These are phyloP conservation scores for Trifolium subterraneum DNA, from an alignment of 306 rosid species.

Conservation along the genomic window DNA sequence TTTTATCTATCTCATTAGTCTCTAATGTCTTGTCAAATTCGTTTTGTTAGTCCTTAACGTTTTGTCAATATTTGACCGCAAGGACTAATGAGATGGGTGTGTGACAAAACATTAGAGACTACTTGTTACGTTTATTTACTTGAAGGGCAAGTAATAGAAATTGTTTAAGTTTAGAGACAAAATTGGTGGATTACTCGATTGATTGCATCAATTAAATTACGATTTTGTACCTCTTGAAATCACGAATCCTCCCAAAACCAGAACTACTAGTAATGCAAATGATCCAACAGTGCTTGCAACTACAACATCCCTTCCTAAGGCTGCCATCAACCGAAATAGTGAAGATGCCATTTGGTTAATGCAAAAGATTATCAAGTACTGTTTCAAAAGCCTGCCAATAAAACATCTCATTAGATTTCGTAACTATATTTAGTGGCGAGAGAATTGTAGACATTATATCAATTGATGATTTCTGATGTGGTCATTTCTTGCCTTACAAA, in stretches of 20 bases:
- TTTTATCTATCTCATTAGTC: neutral
- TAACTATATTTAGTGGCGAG: neutral
- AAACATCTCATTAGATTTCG: neutral
- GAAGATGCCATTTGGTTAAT: slow-evolving; percentile 86
- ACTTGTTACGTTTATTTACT: neutral
- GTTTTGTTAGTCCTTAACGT: neutral
- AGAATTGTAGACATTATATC: neutral
- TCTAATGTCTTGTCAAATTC: neutral
- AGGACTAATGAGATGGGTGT: neutral
- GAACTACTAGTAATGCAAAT: slow-evolving; percentile 62
- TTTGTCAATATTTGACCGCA: neutral
- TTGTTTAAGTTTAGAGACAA: neutral
- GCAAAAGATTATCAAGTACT: slow-evolving; percentile 67
- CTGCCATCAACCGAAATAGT: slow-evolving; percentile 75
- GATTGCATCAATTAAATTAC: slow-evolving; percentile 7
- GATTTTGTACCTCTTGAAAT: slow-evolving; percentile 69
- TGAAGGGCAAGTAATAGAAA: neutral
- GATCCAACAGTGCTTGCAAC: slow-evolving; percentile 77
- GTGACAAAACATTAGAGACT: neutral
- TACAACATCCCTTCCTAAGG: slow-evolving; percentile 70
- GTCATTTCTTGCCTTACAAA: slow-evolving; percentile 60
- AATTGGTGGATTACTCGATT: neutral
- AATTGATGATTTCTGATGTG: slow-evolving; percentile 8
- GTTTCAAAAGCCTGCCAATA: slow-evolving; percentile 75
- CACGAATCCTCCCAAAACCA: slow-evolving; percentile 89